Evolutionary conservation across 148 eudicot species (phyloP).

Genomic region (Cornus suecica): DNA sequence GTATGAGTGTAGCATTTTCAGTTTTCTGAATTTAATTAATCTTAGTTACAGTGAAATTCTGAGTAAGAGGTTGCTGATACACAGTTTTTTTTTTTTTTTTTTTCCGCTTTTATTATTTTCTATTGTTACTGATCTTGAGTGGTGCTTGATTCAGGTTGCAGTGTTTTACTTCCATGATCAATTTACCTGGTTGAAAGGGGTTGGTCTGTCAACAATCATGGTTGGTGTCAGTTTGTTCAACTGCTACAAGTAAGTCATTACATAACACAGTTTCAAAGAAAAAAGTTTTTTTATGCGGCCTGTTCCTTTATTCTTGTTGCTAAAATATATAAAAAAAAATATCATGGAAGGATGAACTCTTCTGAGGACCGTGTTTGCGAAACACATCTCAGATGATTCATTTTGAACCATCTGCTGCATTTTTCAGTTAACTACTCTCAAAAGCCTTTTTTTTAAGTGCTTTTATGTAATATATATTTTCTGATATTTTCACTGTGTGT

Average conservation of each 20-base stretch:
- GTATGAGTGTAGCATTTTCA: neutral
- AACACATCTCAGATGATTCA: neutral
- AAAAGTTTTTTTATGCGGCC: neutral
- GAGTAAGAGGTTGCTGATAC: neutral
- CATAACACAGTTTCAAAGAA: neutral
- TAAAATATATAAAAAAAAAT: no score
- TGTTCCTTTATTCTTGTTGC: neutral
- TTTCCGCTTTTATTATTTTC: no score
- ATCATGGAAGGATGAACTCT: neutral
- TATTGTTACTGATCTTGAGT: neutral
- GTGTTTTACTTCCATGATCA: constrained; percentile 96
- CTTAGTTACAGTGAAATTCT: neutral
- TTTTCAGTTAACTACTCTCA: neutral
- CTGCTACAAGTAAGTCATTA: constrained; percentile 88
- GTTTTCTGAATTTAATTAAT: neutral
- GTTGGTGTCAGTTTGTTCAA: constrained; percentile 94
- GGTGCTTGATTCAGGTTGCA: constrained; percentile 60
- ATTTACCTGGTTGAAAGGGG: constrained; percentile 90
- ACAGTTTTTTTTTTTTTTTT: neutral
- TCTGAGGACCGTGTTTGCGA: neutral
- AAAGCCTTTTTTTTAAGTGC: neutral
- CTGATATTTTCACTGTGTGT: no score
- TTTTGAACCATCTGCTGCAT: neutral
- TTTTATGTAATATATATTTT: neutral
- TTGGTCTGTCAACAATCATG: constrained; percentile 74